These are phyloP conservation scores for Leccinum pachyderme DNA, from an alignment of 1,284 basidiomycete species.

Conservation along the genomic window DNA sequence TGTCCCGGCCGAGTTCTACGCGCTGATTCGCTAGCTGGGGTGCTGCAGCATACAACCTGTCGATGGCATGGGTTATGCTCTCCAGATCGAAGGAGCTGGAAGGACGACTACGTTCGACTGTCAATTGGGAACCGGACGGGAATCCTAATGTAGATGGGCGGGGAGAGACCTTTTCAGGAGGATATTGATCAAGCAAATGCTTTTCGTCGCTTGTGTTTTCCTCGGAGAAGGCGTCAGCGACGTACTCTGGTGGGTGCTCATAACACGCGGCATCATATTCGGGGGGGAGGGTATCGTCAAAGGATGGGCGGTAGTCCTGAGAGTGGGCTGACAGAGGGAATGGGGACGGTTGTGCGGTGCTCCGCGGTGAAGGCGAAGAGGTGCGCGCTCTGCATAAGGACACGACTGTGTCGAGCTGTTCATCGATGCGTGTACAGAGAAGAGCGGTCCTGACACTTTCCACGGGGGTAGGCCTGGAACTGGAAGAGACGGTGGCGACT, in stretches of 20 bases:
- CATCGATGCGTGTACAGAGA: slow-evolving; percentile 72
- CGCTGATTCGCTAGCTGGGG: slow-evolving; percentile 87
- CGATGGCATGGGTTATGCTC: slow-evolving; percentile 80
- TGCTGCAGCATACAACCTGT: slow-evolving; percentile 76
- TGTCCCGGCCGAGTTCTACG: slow-evolving; percentile 72
- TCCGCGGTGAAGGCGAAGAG: slow-evolving; percentile 1
- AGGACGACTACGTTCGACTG: slow-evolving; percentile 51
- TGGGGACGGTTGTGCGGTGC: background rate
- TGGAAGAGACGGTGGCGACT: slow-evolving; percentile 4
- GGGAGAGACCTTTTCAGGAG: slow-evolving; percentile 21
- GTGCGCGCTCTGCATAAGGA: slow-evolving; percentile 61
- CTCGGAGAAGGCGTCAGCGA: slow-evolving; percentile 37
- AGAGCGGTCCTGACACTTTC: slow-evolving; percentile 62
- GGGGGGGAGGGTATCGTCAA: slow-evolving; percentile 55
- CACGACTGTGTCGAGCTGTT: slow-evolving; percentile 67
- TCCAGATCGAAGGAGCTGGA: slow-evolving; percentile 75
- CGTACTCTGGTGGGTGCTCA: slow-evolving; percentile 64
- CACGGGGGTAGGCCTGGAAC: slow-evolving; percentile 42
- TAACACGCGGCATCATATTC: slow-evolving; percentile 57
- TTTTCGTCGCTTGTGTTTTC: slow-evolving; percentile 24
- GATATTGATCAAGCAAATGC: slow-evolving; percentile 13
- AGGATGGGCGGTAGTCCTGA: slow-evolving; percentile 26
- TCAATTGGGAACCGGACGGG: slow-evolving; percentile 8
- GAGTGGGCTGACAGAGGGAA: background rate
- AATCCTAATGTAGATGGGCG: background rate